Evolutionary conservation across 2,329 filamentous ascomycete genomes (phyloP), one percentile per base, ranked within the genome.

Genomic region (Fusarium abutilonis): DNA sequence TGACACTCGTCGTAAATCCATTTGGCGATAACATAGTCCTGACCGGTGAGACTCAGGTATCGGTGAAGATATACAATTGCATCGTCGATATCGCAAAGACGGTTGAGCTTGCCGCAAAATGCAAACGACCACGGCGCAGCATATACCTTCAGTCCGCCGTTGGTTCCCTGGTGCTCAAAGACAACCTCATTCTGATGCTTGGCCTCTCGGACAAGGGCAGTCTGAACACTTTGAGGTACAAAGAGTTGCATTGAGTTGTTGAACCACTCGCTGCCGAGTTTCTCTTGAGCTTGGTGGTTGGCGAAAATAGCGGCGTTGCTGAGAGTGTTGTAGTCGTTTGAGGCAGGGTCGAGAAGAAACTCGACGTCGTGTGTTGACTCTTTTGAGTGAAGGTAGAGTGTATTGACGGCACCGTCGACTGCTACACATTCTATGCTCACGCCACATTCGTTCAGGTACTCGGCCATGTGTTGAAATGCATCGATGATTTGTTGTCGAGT

Each of bases 221-320:
- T 35, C 36, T 67, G 66, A 6, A 64, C 45, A 40, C 56, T 35
- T 28, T 43, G 42, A 8, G 61, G 44, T 48, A 66, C 47, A 19
- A 67, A 64, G 21, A 69, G 49, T 34, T 66, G 64, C 43, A 66
- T 69, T 0, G 67, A 67, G 45, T 57, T 69, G 51, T 62, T 67
- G 55, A 69, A 59, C 66, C 66, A 69, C 17, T 63, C 46, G 10
- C 59, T 43, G 9, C 66, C 66, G n/a, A 69, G 66, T 10, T 15
- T 39, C 6, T 49, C 65, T 1, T 59, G 45, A 2, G 60, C 31
- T n/a, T 56, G 38, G 9, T n/a, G 42, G 19, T 69, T 63, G 41
- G 66, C 66, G 19, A 59, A 66, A 26, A 32, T 60, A 19, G 64
- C 64, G 23, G 66, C 66, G 10, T 62, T 58, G 35, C 50, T 53